Conservation (phyloP, 2,329 filamentous ascomycete genomes). For the Claviceps monticola region DNA sequence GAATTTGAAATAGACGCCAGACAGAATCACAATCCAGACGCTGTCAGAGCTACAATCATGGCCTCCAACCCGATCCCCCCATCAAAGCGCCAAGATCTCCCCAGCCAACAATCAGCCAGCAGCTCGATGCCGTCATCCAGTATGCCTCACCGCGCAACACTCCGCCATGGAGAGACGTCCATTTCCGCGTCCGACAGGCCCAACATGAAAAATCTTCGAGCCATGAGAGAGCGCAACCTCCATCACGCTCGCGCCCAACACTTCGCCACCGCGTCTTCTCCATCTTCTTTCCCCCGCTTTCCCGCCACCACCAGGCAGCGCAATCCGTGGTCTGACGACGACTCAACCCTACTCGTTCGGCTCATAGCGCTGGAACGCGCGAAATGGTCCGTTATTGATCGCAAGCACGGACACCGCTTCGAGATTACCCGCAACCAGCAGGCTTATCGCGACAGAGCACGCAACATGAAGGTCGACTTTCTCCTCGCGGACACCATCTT, state of each 20-base stretch:
- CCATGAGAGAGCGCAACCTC: background rate
- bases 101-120: slow-evolving; percentile 6
- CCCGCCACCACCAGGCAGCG: slow-evolving; percentile 12
- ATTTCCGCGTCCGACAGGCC: background rate
- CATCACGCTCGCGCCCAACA: background rate
- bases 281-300: background rate
- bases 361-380: slow-evolving; percentile 21
- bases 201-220: background rate
- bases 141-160: background rate
- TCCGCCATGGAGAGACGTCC: background rate
- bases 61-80: slow-evolving; percentile 1
- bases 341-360: slow-evolving; percentile 27
- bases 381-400: slow-evolving; percentile 20
- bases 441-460: slow-evolving; percentile 43
- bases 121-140: slow-evolving; percentile 11
- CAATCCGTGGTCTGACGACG: slow-evolving; percentile 27
- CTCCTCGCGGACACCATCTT: slow-evolving; percentile 30
- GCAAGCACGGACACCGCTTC: slow-evolving; percentile 21
- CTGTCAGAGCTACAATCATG: slow-evolving; percentile 9
- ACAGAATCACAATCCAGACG: slow-evolving; percentile 9
- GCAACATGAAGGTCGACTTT: slow-evolving; percentile 39
- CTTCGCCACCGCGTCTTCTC: background rate
- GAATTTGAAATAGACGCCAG: slow-evolving; percentile 18
- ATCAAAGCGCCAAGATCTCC: background rate
- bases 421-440: slow-evolving; percentile 36